Conservation (phyloP, 1,284 basidiomycete genomes). For the Vanrija pseudolonga region DNA sequence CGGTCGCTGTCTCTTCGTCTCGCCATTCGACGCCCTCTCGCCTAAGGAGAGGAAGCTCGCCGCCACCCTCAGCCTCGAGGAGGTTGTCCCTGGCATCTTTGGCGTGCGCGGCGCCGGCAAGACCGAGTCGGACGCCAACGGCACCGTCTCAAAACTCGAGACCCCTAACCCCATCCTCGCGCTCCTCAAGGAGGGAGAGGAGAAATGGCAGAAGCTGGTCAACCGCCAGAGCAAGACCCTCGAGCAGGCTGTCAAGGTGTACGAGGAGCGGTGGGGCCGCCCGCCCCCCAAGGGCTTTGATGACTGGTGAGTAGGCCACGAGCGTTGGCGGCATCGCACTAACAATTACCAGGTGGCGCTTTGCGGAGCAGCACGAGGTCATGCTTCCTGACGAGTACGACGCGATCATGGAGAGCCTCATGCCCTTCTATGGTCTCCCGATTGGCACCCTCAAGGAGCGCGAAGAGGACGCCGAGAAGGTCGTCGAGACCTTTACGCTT, state of each 20-base stretch:
- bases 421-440: constrained; percentile 47
- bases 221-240: constrained; percentile 51
- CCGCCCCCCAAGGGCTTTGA: constrained; percentile 51
- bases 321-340: no score
- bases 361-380: constrained; percentile 34
- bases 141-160: constrained; percentile 17
- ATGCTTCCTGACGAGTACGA: constrained; percentile 50
- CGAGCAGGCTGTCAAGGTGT: constrained; percentile 51
- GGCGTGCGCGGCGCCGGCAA: constrained; percentile 5
- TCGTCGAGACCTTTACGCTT: constrained; percentile 49
- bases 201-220: constrained; percentile 50
- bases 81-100: constrained; percentile 40
- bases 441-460: constrained; percentile 38
- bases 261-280: constrained; percentile 48
- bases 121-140: constrained; percentile 11
- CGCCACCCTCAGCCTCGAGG: constrained; percentile 28
- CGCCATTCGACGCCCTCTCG: constrained; percentile 45
- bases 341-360: constrained; percentile 30
- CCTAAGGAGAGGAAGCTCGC: constrained; percentile 37
- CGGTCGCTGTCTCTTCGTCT: constrained; percentile 46
- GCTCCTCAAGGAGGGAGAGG: constrained; percentile 50
- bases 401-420: constrained; percentile 47
- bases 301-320: constrained; percentile 34
- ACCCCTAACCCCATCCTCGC: constrained; percentile 48
- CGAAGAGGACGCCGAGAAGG: constrained; percentile 39